Conservation (phyloP, 495 filamentous ascomycete species). For the Echria macrotheca region DNA sequence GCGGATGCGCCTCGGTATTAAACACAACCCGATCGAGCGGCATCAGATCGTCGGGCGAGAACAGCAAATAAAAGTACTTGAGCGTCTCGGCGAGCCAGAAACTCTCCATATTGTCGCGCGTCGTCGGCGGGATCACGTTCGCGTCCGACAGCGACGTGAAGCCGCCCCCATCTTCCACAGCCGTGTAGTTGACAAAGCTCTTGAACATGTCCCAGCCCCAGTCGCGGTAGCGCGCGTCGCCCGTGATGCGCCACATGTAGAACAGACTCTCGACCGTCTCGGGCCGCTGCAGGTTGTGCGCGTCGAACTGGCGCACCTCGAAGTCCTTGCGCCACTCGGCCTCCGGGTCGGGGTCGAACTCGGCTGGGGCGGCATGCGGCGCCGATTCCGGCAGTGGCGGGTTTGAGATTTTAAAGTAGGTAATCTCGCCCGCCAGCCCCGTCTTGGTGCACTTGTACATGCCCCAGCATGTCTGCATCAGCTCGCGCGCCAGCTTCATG, state of each 20-base stretch:
- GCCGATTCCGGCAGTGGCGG: slow-evolving; percentile 53
- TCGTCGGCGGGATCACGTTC: slow-evolving; percentile 56
- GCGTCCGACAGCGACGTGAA: slow-evolving; percentile 81
- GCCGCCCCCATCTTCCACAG: slow-evolving; percentile 65
- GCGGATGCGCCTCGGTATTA: slow-evolving; percentile 92
- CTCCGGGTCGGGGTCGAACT: slow-evolving; percentile 44
- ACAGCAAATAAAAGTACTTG: slow-evolving; percentile 95
- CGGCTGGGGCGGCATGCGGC: slow-evolving; percentile 40
- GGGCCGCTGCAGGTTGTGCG: slow-evolving; percentile 91
- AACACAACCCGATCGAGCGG: slow-evolving; percentile 82
- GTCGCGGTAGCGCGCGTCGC: slow-evolving; percentile 80
- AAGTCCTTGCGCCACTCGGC: slow-evolving; percentile 69
- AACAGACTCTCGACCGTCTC: slow-evolving; percentile 94
- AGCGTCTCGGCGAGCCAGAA: slow-evolving; percentile 98
- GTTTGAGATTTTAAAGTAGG: slow-evolving; percentile 71
- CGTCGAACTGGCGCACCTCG: slow-evolving; percentile 66
- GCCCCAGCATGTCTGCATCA: slow-evolving; percentile 96
- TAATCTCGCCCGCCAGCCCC: slow-evolving; percentile 87
- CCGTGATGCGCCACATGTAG: slow-evolving; percentile 98
- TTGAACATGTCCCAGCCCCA: slow-evolving; percentile 99
- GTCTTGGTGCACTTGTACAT: slow-evolving; percentile 87
- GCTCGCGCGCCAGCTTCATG: slow-evolving; percentile 75
- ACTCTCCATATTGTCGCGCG: slow-evolving; percentile 84
- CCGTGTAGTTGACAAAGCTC: slow-evolving; percentile 77
- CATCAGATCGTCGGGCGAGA: slow-evolving; percentile 77